Conservation (phyloP, 768 basidiomycete species). For the Leccinum subtestaceum region DNA sequence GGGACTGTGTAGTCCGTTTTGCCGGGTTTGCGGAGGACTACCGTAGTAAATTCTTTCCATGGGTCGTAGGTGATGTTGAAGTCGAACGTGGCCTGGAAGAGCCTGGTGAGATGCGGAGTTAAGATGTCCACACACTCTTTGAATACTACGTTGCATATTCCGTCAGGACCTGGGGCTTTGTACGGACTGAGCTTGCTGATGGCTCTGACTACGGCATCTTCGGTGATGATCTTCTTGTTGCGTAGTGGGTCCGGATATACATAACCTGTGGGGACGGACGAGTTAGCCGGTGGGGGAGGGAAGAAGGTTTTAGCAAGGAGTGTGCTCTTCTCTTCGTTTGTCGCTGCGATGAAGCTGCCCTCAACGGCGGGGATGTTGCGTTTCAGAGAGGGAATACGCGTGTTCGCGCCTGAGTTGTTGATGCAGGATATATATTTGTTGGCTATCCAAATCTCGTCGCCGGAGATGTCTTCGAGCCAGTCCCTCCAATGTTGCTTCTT, state of each 20-base stretch:
- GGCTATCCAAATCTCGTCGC: background rate
- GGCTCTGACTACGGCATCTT: background rate
- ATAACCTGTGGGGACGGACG: background rate
- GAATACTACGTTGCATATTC: background rate
- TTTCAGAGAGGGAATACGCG: background rate
- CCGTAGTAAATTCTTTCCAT: background rate
- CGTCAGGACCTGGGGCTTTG: background rate
- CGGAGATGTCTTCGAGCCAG: background rate
- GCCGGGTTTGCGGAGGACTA: too few relatives aligned
- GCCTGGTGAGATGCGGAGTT: background rate
- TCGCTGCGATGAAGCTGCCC: background rate
- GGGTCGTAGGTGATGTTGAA: background rate
- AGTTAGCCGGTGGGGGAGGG: background rate
- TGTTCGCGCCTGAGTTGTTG: too few relatives aligned
- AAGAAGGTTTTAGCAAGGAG: background rate
- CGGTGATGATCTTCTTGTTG: background rate
- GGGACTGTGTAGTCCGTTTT: too few relatives aligned
- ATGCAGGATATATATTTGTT: background rate
- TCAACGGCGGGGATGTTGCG: background rate
- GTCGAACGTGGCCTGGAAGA: background rate
- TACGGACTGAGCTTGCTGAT: background rate
- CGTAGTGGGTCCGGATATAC: background rate
- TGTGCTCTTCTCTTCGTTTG: background rate
- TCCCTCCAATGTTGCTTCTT: background rate
- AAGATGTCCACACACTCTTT: background rate